Conservation (phyloP, 169 alveolate genomes). For the Babesia microti region DNA sequence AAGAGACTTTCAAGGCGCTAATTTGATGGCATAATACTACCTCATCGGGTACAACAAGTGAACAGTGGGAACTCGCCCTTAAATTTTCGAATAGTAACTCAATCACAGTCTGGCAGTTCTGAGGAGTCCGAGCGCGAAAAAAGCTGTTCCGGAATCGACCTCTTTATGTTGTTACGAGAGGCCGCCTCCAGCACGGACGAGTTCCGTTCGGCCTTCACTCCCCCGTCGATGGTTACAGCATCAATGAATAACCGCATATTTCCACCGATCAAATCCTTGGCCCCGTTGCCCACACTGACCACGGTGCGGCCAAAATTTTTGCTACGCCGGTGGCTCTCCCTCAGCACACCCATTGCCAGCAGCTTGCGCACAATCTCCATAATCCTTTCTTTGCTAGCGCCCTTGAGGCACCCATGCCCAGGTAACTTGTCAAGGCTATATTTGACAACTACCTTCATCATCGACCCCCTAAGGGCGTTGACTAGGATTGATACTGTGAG, state of each 20-base stretch:
- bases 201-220: background rate
- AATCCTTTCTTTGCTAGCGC: conserved; percentile 8
- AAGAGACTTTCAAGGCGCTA: too few relatives aligned
- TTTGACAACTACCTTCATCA: conserved; percentile 7
- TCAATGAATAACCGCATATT: background rate
- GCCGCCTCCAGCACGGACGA: conserved; percentile 4
- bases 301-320: conserved; percentile 39
- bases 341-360: conserved; percentile 18
- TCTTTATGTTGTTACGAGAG: background rate
- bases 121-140: too few relatives aligned
- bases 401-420: conserved; percentile 26
- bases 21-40: too few relatives aligned
- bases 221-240: background rate
- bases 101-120: too few relatives aligned
- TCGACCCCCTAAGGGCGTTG: conserved; percentile 43
- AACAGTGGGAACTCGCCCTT: too few relatives aligned
- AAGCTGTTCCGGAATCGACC: too few relatives aligned
- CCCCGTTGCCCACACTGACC: conserved; percentile 13
- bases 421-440: conserved; percentile 19
- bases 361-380: conserved; percentile 20
- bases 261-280: conserved; percentile 5
- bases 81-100: too few relatives aligned
- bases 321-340: conserved; percentile 25
- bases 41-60: too few relatives aligned
- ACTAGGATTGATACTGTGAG: conserved; percentile 27